A percentile compares a stretch with the other conserved stretches of the same genome.
Evolutionary conservation across 805 yeast species (phyloP).

Genomic region (Candida pseudoglaebosa): DNA sequence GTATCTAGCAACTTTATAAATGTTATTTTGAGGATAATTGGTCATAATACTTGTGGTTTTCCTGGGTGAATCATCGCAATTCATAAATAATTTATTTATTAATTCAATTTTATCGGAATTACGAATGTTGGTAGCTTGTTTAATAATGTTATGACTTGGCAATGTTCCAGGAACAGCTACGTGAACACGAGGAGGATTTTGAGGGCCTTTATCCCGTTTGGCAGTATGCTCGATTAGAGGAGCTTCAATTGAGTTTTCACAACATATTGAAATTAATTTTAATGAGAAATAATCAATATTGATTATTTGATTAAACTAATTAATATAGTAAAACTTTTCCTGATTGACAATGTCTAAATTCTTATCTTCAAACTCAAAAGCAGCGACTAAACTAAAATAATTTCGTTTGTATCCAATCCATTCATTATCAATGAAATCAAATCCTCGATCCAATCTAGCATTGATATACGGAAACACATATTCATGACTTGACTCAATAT

Average conservation of each 20-base stretch:
- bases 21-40: slow-evolving; percentile 46
- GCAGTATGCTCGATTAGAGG: slow-evolving; percentile 67
- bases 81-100: slow-evolving; percentile 48
- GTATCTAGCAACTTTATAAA: slow-evolving; percentile 58
- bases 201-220: slow-evolving; percentile 71
- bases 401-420: slow-evolving; percentile 75
- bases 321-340: slow-evolving; percentile 30
- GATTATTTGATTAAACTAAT: slow-evolving; percentile 13
- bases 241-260: slow-evolving; percentile 46
- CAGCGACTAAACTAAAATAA: slow-evolving; percentile 60
- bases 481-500: slow-evolving; percentile 15
- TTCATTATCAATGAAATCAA: slow-evolving; percentile 43
- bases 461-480: slow-evolving; percentile 36
- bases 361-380: slow-evolving; percentile 39
- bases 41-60: slow-evolving; percentile 15
- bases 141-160: slow-evolving; percentile 54
- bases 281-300: slow-evolving; percentile 49
- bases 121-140: slow-evolving; percentile 60
- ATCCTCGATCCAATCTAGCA: slow-evolving; percentile 65
- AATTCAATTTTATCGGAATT: slow-evolving; percentile 49
- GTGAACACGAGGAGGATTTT: slow-evolving; percentile 51
- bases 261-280: slow-evolving; percentile 47
- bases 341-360: slow-evolving; percentile 25
- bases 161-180: slow-evolving; percentile 55
- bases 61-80: slow-evolving; percentile 19